Evolutionary conservation across 805 yeast genomes (phyloP).

Genomic region (Yamadazyma sp.): DNA sequence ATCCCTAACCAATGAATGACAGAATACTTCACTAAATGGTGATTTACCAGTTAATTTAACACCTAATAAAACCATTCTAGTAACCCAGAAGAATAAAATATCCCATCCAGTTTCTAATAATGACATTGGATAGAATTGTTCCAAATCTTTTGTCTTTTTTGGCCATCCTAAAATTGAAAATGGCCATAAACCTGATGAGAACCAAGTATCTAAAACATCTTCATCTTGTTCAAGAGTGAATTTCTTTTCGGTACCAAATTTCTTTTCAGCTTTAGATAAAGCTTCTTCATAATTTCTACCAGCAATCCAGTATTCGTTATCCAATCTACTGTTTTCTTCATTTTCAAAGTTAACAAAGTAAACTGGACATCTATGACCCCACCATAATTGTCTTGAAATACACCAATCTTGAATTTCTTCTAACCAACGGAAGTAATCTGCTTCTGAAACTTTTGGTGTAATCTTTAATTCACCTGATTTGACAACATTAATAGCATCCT

Average conservation of each 20-base stretch:
- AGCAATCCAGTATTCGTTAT: conserved; percentile 84
- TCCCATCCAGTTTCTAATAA: conserved; percentile 99
- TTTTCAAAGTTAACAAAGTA: conserved; percentile 85
- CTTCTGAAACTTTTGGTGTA: conserved; percentile 84
- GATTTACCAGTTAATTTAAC: conserved; percentile 84
- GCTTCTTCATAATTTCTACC: conserved; percentile 87
- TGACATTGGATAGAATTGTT: conserved; percentile 82
- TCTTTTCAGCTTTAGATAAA: conserved; percentile 67
- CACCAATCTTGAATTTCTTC: conserved; percentile 99
- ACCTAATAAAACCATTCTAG: conserved; percentile 92
- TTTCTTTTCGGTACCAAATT: conserved; percentile 60
- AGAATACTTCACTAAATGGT: conserved; percentile 95
- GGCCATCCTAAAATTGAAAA: conserved; percentile 98
- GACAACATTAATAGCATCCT: conserved; percentile 82
- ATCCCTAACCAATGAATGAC: conserved; percentile 97
- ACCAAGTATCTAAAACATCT: conserved; percentile 98
- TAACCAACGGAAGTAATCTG: conserved; percentile 93
- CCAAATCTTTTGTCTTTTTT: conserved; percentile 66
- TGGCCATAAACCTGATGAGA: conserved; percentile 98
- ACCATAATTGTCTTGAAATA: conserved; percentile 86
- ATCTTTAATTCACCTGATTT: conserved; percentile 76
- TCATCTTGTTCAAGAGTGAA: conserved; percentile 91
- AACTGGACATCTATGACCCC: conserved; percentile 99
- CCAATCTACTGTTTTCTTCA: conserved; percentile 55
- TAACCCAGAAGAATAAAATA: conserved; percentile 97